Evolutionary conservation across 371 early-diverging fungal genomes (phyloP), one percentile per base, ranked within the genome.

Genomic region (Apophysomyces ossiformis): DNA sequence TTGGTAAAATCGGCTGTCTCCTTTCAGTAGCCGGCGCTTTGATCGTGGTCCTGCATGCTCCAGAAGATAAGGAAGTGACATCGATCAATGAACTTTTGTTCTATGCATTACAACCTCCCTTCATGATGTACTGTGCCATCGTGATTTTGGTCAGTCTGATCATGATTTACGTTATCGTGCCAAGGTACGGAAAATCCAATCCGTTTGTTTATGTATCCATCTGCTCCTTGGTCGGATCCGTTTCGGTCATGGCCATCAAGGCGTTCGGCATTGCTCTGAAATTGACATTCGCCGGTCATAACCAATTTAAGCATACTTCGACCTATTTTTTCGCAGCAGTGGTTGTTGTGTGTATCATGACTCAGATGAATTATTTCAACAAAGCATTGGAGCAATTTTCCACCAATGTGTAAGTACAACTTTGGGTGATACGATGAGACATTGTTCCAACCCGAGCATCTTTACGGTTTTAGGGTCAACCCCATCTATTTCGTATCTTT

Each of bases 301-400:
- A 97, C 81, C 96, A 97, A 80, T 87, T 97, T 39, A 85, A 86
- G 12, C 89, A 93, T 64, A 85, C 91, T 9, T 93, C 93, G 35
- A 96, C 96, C 3, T 96, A 93, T 65, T 78, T 93, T 11, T 95
- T 96, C 74, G 89, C 89, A 7, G 66, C 92, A n/a, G 85, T 89
- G 26, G 93, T 95, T n/a, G 85, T 71, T 5, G 78, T 87, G 0
- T 94, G 93, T 71, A 93, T 95, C 58, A 77, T 94, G 16, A 89
- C 92, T n/a, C 96, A 97, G 79, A 92, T 96, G 89, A 96, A 95
- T 74, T 97, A 96, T 74, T 95, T 97, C 66, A 96, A 97, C 86
- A 97, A 96, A 84, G 95, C 97, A 5, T 78, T 97, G 37, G 95
- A 95, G 65, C 78, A 87, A 66, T 97, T 95, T 69, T 91, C 92